phyloP scores from a whole-genome alignment of 371 early-diverging fungal species.

The Rhizopus stolonifer region DNA sequence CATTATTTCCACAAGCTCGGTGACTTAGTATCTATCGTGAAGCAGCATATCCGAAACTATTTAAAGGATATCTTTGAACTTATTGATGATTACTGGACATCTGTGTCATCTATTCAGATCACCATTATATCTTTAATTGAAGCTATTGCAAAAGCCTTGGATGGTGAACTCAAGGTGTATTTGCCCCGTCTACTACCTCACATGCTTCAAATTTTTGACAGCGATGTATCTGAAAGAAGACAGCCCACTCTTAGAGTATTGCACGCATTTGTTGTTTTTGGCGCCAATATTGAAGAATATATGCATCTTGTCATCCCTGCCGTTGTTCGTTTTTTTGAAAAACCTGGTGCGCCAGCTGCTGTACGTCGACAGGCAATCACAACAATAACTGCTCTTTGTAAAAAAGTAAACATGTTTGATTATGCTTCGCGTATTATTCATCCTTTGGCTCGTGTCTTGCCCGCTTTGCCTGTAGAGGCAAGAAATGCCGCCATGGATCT shows the following conservation, averaged over 20 bases:
- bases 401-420: slow-evolving; percentile 83
- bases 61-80: slow-evolving; percentile 79
- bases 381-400: slow-evolving; percentile 79
- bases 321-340: slow-evolving; percentile 81
- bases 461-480: slow-evolving; percentile 59
- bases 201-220: slow-evolving; percentile 78
- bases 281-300: slow-evolving; percentile 90
- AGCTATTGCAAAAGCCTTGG: slow-evolving; percentile 82
- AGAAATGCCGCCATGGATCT: slow-evolving; percentile 78
- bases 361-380: slow-evolving; percentile 77
- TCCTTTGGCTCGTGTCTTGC: slow-evolving; percentile 81
- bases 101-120: slow-evolving; percentile 71
- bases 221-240: slow-evolving; percentile 71
- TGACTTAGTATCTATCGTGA: slow-evolving; percentile 83
- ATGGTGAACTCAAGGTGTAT: slow-evolving; percentile 86
- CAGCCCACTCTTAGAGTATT: slow-evolving; percentile 78
- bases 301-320: slow-evolving; percentile 91
- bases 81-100: slow-evolving; percentile 81
- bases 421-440: slow-evolving; percentile 92
- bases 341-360: slow-evolving; percentile 59
- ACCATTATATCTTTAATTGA: slow-evolving; percentile 84
- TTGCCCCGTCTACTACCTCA: slow-evolving; percentile 67
- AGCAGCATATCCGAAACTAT: slow-evolving; percentile 86
- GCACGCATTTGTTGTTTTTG: slow-evolving; percentile 84
- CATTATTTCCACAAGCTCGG: slow-evolving; percentile 89